Evolutionary conservation across 2,329 filamentous ascomycete genomes (phyloP), one percentile per base, ranked within the genome.

Genomic region (Ophiostoma ips): DNA sequence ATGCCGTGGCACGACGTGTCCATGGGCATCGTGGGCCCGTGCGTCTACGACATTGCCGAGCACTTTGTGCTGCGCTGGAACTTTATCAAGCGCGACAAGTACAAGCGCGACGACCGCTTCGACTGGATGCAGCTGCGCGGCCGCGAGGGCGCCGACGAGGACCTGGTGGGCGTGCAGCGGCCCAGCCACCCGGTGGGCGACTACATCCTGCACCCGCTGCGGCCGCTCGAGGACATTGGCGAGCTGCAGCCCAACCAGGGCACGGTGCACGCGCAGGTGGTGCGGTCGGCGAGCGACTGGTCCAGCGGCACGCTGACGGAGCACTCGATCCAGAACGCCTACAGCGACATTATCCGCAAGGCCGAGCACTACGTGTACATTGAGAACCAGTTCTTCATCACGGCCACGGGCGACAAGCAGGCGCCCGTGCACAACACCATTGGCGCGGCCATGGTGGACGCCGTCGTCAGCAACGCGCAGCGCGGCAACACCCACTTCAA

Each of bases 1-100:
- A 96, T 98, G 92, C 90, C 90, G 0, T 98, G 92, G 92, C 89
- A 96, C 62, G 92, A 98, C 63, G 88, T 95, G 3, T 76, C 86
- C 10, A 94, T 96, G 84, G 88, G 84, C 12, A 58, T 95, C n/a
- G 77, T 92, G 52, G 90, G 92, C 0, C 87, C 89, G 16, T 86
- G 82, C 56, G 86, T 95, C 11, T 88, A 90, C 62, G 90, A 96
- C 60, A 92, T 98, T 58, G 89, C 89, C 0, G 89, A 95, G 66
- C 89, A 96, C 63, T 98, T 96, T 58, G 81, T 94, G 9, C 69
- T 95, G 43, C 79, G 92, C 33, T 96, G 90, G 92, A 96, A 98
- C 62, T 95, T 95, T 60, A 75, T 90, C 67, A 96, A 96, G 68
- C 80, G 90, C 34, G 90, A 96, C 72, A 96, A 96, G 69, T 95